phyloP scores from a whole-genome alignment of 768 basidiomycete species.

The Podaxis mareebaensis region DNA sequence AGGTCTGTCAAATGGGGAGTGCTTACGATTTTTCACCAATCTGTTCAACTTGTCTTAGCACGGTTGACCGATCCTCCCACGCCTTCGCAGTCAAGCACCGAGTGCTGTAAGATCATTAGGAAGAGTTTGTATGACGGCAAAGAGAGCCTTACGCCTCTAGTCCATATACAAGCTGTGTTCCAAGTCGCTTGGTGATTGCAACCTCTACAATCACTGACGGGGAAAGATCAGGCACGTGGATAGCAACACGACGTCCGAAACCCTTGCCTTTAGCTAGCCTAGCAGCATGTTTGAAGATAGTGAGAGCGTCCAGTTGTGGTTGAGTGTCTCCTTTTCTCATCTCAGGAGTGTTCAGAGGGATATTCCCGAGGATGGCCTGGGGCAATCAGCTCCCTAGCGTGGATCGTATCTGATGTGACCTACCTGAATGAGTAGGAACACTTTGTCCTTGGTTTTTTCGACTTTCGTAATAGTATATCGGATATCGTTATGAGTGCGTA shows the following conservation, averaged over 20 bases:
- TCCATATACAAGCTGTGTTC: conserved; percentile 67
- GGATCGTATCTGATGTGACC: no score
- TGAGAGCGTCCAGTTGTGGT: conserved; percentile 65
- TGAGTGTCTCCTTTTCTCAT: conserved; percentile 74
- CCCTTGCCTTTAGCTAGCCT: conserved; percentile 73
- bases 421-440: conserved; percentile 80
- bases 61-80: conserved; percentile 88
- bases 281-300: conserved; percentile 72
- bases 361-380: conserved; percentile 71
- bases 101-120: conserved; percentile 40
- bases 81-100: conserved; percentile 81
- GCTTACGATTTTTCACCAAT: conserved; percentile 91
- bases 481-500: conserved; percentile 74
- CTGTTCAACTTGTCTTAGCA: conserved; percentile 85
- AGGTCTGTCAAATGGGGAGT: neutral
- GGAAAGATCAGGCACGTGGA: conserved; percentile 11
- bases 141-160: conserved; percentile 68
- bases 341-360: conserved; percentile 68
- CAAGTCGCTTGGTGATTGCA: conserved; percentile 63
- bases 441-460: conserved; percentile 73
- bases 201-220: conserved; percentile 74
- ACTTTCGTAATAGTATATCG: conserved; percentile 74
- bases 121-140: conserved; percentile 1
- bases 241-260: neutral
- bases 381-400: neutral